Evolutionary conservation across 192 early-diverging fungal genomes (phyloP).

Genomic region (Backusella macrospora): DNA sequence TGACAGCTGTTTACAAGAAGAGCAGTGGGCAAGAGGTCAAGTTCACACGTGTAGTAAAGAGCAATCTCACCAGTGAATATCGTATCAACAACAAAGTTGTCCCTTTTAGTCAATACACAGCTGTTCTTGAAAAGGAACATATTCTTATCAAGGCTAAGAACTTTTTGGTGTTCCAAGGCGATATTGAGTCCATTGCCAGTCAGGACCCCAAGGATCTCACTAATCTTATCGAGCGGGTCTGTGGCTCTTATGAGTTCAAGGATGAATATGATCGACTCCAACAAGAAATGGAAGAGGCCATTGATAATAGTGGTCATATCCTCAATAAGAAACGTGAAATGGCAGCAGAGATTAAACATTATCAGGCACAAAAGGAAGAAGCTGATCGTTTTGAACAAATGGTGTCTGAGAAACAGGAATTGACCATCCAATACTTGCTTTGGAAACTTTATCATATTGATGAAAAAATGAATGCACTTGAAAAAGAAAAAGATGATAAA

Average conservation of each 20-base stretch:
- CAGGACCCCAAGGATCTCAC: slow-evolving; percentile 95
- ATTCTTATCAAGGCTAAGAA: slow-evolving; percentile 95
- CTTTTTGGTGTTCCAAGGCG: slow-evolving; percentile 99
- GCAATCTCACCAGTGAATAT: slow-evolving; percentile 82
- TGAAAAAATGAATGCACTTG: slow-evolving; percentile 58
- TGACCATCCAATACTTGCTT: slow-evolving; percentile 72
- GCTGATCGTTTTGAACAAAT: slow-evolving; percentile 79
- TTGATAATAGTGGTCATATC: slow-evolving; percentile 85
- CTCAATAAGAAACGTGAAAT: slow-evolving; percentile 93
- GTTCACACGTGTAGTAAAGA: slow-evolving; percentile 75
- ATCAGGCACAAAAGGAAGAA: slow-evolving; percentile 90
- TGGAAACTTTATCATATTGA: slow-evolving; percentile 95
- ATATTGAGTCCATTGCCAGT: slow-evolving; percentile 96
- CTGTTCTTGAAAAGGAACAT: slow-evolving; percentile 78
- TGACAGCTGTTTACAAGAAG: slow-evolving; percentile 84
- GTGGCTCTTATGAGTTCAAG: slow-evolving; percentile 90
- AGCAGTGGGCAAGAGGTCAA: slow-evolving; percentile 58
- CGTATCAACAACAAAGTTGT: slow-evolving; percentile 80
- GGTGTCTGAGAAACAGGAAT: slow-evolving; percentile 57
- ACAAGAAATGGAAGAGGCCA: slow-evolving; percentile 78
- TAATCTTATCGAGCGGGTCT: slow-evolving; percentile 93
- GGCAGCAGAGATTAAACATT: slow-evolving; percentile 89
- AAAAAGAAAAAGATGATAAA: slow-evolving; percentile 55
- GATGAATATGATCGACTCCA: slow-evolving; percentile 88
- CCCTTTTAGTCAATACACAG: slow-evolving; percentile 75